Percentiles rank a stretch among this genome's conserved stretches.
phyloP scores from a whole-genome alignment of 345 rosid genomes.

The Odontarrhena argentea region DNA sequence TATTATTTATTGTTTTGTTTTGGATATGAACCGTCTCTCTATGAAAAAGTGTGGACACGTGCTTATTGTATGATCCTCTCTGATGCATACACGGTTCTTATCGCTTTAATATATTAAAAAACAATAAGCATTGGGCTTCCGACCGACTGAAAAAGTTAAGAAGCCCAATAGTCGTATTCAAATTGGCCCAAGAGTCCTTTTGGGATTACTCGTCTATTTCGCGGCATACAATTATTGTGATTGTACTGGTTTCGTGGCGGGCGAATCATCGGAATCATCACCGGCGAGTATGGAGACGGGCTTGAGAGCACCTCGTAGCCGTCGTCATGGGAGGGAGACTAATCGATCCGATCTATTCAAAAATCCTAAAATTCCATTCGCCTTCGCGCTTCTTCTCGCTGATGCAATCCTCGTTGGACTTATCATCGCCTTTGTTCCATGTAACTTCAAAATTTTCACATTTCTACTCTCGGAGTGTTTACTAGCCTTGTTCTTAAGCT shows the following conservation, averaged over 20 bases:
- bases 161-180: slow-evolving; percentile 15
- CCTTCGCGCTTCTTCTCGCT: slow-evolving; percentile 49
- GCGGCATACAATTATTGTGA: slow-evolving; percentile 10
- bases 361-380: slow-evolving; percentile 48
- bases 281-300: slow-evolving; percentile 43
- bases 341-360: slow-evolving; percentile 35
- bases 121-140: not conserved
- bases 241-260: slow-evolving; percentile 35
- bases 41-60: slow-evolving; percentile 32
- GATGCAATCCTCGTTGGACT: slow-evolving; percentile 74
- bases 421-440: slow-evolving; percentile 78
- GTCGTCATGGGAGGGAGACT: slow-evolving; percentile 25
- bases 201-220: slow-evolving; percentile 18
- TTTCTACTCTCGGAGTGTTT: not conserved
- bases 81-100: slow-evolving; percentile 13
- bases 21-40: not conserved
- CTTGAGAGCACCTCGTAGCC: slow-evolving; percentile 34
- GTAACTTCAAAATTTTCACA: slow-evolving; percentile 48
- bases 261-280: slow-evolving; percentile 3
- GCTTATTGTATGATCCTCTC: slow-evolving; percentile 2
- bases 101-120: not conserved
- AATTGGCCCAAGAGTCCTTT: not conserved
- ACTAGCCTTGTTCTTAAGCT: not conserved
- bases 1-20: not conserved
- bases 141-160: not conserved